phyloP scores from a whole-genome alignment of 192 early-diverging fungal species.

The Entomortierella lignicola region DNA sequence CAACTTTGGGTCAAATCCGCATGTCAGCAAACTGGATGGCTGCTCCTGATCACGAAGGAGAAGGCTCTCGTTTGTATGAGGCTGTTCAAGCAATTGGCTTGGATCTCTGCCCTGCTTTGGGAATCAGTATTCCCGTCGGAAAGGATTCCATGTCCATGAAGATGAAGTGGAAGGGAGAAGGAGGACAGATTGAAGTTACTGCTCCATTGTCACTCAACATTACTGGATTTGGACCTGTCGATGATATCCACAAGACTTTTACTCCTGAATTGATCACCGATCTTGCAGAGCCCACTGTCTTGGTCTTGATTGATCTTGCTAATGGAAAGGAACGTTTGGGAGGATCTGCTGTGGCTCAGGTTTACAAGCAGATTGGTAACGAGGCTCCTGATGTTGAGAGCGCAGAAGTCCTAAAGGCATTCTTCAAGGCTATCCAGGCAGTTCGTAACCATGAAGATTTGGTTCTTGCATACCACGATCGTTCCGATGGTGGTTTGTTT shows the following conservation, averaged over 20 bases:
- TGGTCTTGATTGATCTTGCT: conserved; percentile 91
- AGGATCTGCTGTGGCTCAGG: conserved; percentile 95
- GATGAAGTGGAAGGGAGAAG: conserved; percentile 83
- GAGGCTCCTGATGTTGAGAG: conserved; percentile 91
- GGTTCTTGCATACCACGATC: conserved; percentile 97
- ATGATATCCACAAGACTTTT: conserved; percentile 84
- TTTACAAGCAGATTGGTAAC: conserved; percentile 85
- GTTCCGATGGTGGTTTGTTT: conserved; percentile 97
- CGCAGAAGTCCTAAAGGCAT: conserved; percentile 71
- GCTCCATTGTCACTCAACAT: conserved; percentile 94
- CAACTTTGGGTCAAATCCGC: conserved; percentile 76
- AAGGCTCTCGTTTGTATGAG: conserved; percentile 92
- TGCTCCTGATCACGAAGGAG: conserved; percentile 89
- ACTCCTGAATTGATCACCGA: conserved; percentile 85
- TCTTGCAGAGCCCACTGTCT: conserved; percentile 60
- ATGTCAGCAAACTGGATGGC: conserved; percentile 99
- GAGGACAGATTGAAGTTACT: conserved; percentile 71
- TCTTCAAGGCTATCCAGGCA: conserved; percentile 82
- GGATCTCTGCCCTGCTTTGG: conserved; percentile 92
- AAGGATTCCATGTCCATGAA: conserved; percentile 99
- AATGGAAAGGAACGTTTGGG: conserved; percentile 88
- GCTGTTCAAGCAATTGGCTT: conserved; percentile 94
- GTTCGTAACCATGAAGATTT: conserved; percentile 58
- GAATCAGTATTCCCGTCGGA: conserved; percentile 96
- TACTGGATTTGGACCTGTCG: conserved; percentile 93